Base-by-base conservation (phyloP, 257 asterid genomes). In the Capsicum chinense region DNA sequence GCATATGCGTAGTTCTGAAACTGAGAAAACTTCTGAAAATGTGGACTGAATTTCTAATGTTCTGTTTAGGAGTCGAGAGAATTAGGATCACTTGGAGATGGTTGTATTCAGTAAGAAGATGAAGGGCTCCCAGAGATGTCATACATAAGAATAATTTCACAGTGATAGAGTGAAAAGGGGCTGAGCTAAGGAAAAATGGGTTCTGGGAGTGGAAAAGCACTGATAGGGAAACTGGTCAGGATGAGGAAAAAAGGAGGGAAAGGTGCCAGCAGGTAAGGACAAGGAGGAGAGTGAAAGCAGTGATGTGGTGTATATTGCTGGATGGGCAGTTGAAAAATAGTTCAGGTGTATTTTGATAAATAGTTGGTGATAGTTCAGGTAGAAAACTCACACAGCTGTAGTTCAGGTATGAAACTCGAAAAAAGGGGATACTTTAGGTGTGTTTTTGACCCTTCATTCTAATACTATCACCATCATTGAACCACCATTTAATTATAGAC, bases 61-160 rank as follows among this genome's bases (percentile, higher is more conserved):
- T 70, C 15, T 71, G 35, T 42, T 42, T 39, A 3, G 44, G 54
- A 69, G 2, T 33, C 10, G 35, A 42, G 56, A 70, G 54, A 42
- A 70, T 70, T 70, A 70, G 2, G 79, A 47, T n/a, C 17, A 13
- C 58, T 47, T 47, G 58, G 58, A 47, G 79, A n/a, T 71, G 80
- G 58, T 26, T 47, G 80, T 39, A 64, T 71, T 70, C 79, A 5
- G 80, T n/a, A 44, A 6, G 80, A 17, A 3, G 58, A 71, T 71
- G 58, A n/a, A 71, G 80, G 80, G n/a, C n/a, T 71, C 58, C 58
- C 0, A 1, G 80, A 50, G 60, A 74, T 13, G 39, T 48, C 19
- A 48, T 73, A 19, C 44, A 73, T 19, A 73, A 48, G 33, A 26
- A 26, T n/a, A 73, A 47, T 48, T 47, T 10, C 0, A 3, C 6